Base-by-base conservation (phyloP, 768 basidiomycete species). In the Boletus tomentosulus region DNA sequence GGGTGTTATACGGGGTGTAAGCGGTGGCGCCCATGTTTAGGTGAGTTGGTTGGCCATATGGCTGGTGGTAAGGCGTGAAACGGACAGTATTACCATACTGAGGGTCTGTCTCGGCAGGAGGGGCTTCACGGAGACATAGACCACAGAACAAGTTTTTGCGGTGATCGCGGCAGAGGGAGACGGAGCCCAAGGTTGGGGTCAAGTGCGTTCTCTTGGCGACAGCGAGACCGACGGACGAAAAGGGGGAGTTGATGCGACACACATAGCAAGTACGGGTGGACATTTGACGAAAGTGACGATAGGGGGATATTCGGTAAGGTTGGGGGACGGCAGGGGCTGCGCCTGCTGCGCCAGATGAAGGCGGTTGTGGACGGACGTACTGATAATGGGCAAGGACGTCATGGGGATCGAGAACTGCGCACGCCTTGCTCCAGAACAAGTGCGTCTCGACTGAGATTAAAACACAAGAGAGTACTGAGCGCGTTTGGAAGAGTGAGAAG, bases 401-500 rank as follows among this genome's bases (percentile, higher is more conserved):
- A 41, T 76, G 70, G 6, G 86, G 85, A 71, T 89, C 87, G 57
- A 89, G 71, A 30, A 81, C 66, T 3, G 77, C 64, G 52, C 81
- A 76, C 1, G 84, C 86, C 55, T 86, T 82, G 56, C 76, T 75
- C 87, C 87, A 89, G 64, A 87, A 88, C 16, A 77, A 67, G 71
- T 89, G 87, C 8, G 76, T 74, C 73, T 87, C 82, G 53, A 89
- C 87, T 89, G 38, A n/a, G 22, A 2, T 33, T 10, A 1, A 43
- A 41, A 41, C 19, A 41, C 19, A 9, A 19, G 27, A 1, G 8
- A 5, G 59, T 54, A 22, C 47, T 62, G 53, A 61, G 55, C 55
- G 56, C 28, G 42, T 13, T 6, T 48, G 12, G 8, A 52, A 30
- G 27, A 39, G 15, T 24, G 15, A 34, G 48, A n/a, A 35, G 47